Conservation (phyloP, 441 rosid species). For the Theobroma grandiflorum region DNA sequence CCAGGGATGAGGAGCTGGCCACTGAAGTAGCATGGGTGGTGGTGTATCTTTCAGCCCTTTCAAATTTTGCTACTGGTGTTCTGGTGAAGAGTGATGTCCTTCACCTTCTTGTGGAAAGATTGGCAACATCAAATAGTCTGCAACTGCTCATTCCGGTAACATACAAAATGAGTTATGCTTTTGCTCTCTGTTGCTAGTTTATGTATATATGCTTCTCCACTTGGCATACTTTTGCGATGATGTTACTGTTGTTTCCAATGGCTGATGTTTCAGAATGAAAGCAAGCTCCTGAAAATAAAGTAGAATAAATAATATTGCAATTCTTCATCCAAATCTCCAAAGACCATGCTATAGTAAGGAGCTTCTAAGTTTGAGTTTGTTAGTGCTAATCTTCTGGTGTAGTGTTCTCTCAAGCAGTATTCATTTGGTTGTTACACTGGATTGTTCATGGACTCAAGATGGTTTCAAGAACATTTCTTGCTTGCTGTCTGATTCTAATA, state of each 20-base stretch:
- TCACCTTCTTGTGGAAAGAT: conserved; percentile 80
- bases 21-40: conserved; percentile 97
- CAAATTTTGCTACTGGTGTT: conserved; percentile 75
- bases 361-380: not conserved
- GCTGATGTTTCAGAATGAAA: conserved; percentile 22
- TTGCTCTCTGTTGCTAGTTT: conserved; percentile 1
- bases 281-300: not conserved
- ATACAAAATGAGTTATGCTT: conserved; percentile 23
- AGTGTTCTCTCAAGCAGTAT: not conserved
- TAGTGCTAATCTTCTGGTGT: not conserved
- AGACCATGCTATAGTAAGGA: not conserved
- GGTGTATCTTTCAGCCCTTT: conserved; percentile 97
- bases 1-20: conserved; percentile 91
- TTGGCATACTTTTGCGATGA: not conserved
- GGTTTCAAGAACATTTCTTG: conserved; percentile 12
- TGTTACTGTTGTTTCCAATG: not conserved
- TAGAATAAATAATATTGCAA: not conserved
- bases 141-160: conserved; percentile 93
- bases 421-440: conserved; percentile 9
- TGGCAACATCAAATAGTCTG: conserved; percentile 77
- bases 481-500: conserved; percentile 24
- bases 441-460: not conserved
- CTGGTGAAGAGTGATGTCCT: conserved; percentile 78
- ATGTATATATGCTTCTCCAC: conserved; percentile 9
- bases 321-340: not conserved